Percentiles rank a stretch among this genome's conserved stretches.
phyloP scores from a whole-genome alignment of 1,139 yeast species.

The Meyerozyma elateridarum region DNA sequence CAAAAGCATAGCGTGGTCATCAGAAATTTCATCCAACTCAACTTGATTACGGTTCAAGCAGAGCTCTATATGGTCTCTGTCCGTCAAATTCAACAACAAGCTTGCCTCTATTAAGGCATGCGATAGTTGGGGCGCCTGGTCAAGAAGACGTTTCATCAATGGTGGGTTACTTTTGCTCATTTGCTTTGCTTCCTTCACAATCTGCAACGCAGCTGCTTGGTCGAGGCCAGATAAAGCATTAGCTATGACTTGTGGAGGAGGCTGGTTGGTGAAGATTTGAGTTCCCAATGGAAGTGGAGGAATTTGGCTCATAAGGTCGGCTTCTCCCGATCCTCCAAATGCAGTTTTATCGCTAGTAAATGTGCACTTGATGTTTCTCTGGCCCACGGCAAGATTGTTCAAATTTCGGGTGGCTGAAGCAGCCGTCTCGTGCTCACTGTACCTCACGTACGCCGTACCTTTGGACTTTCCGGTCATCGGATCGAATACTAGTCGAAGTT shows the following conservation, averaged over 20 bases:
- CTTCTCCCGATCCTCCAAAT: slow-evolving; percentile 6
- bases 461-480: slow-evolving; percentile 86
- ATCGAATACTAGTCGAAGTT: slow-evolving; percentile 75
- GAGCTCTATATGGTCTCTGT: slow-evolving; percentile 49
- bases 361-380: slow-evolving; percentile 62
- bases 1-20: slow-evolving; percentile 50
- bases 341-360: slow-evolving; percentile 45
- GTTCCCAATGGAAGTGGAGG: slow-evolving; percentile 48
- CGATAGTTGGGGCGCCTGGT: slow-evolving; percentile 71
- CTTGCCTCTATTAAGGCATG: slow-evolving; percentile 80
- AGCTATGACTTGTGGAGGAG: slow-evolving; percentile 61
- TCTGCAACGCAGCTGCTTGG: slow-evolving; percentile 49
- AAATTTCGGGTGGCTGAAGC: slow-evolving; percentile 87
- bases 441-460: slow-evolving; percentile 87
- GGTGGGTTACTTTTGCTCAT: slow-evolving; percentile 62
- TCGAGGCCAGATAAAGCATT: slow-evolving; percentile 54
- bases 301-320: slow-evolving; percentile 18
- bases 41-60: slow-evolving; percentile 31
- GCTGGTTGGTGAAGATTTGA: slow-evolving; percentile 47
- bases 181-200: slow-evolving; percentile 57
- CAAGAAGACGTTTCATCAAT: slow-evolving; percentile 58
- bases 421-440: slow-evolving; percentile 73
- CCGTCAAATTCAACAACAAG: slow-evolving; percentile 53
- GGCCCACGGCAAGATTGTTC: slow-evolving; percentile 74
- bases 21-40: slow-evolving; percentile 39